These are phyloP conservation scores for Neurospora crassa DNA, from an alignment of 2,329 filamentous ascomycete species.

Conservation along the genomic window DNA sequence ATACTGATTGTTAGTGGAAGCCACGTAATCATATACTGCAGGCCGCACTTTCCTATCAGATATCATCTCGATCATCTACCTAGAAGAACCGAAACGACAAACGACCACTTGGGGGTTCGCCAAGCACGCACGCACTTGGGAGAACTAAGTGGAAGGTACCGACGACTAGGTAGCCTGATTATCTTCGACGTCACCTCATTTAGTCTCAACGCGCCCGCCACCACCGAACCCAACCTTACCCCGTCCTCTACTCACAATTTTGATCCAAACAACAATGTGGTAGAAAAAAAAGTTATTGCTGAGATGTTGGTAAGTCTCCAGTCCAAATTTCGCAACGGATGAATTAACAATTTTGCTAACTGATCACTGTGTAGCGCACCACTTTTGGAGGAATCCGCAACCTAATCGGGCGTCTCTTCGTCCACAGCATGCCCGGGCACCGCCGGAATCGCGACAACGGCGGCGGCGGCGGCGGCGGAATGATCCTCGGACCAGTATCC, in stretches of 20 bases:
- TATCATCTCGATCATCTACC: not conserved
- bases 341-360: not conserved
- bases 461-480: slow-evolving; percentile 26
- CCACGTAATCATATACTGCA: not conserved
- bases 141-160: not conserved
- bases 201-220: not conserved
- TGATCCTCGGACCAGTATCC: slow-evolving; percentile 67
- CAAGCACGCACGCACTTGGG: not conserved
- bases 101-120: not conserved
- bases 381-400: not conserved
- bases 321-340: not conserved
- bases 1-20: not conserved
- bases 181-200: not conserved
- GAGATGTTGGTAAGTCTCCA: not conserved
- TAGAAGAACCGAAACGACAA: not conserved
- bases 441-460: not conserved
- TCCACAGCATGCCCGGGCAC: not conserved
- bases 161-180: not conserved
- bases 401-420: not conserved
- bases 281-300: not conserved
- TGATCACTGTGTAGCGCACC: not conserved
- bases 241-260: not conserved
- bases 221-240: not conserved
- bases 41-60: not conserved
- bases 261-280: not conserved